A percentile compares a stretch with the other conserved stretches of the same genome.
Conservation (phyloP, 441 rosid genomes). For the Pelargonium cotyledonis region DNA sequence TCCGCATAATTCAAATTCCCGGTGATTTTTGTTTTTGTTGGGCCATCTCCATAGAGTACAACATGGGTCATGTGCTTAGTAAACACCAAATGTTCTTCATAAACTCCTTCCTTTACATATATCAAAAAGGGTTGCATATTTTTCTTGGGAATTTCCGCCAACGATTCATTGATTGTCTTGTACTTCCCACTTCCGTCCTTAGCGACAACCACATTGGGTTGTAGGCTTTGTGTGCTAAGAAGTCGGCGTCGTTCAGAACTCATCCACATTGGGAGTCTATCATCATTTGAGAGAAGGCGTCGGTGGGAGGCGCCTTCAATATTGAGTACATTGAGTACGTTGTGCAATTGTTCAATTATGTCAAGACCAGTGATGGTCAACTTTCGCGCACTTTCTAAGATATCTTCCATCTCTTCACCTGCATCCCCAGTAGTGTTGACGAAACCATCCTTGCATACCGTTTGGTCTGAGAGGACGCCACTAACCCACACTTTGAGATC, state of each 20-base stretch:
- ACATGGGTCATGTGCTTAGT: conserved; percentile 31
- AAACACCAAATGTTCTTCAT: conserved; percentile 46
- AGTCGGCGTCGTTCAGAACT: too few species aligned
- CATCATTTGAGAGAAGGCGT: too few species aligned
- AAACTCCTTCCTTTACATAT: conserved; percentile 62
- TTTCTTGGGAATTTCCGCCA: conserved; percentile 34
- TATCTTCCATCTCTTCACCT: conserved; percentile 35
- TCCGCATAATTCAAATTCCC: conserved; percentile 41
- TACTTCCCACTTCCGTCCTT: conserved; percentile 65
- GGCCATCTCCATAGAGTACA: conserved; percentile 68
- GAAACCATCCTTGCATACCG: conserved; percentile 69
- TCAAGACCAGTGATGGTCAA: background rate
- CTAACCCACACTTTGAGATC: conserved; percentile 69
- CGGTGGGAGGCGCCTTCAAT: too few species aligned
- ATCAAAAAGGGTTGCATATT: conserved; percentile 37
- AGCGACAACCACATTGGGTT: conserved; percentile 55
- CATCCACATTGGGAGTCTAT: too few species aligned
- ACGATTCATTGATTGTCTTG: conserved; percentile 50
- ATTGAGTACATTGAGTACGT: too few species aligned
- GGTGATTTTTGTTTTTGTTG: conserved; percentile 54
- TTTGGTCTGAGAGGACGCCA: conserved; percentile 60
- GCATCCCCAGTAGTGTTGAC: conserved; percentile 46
- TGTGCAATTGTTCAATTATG: background rate
- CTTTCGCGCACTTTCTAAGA: conserved; percentile 19
- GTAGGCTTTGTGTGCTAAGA: too few species aligned